Evolutionary conservation across 2,329 filamentous ascomycete species (phyloP).

Genomic region (Chaetomiaceae sp.): DNA sequence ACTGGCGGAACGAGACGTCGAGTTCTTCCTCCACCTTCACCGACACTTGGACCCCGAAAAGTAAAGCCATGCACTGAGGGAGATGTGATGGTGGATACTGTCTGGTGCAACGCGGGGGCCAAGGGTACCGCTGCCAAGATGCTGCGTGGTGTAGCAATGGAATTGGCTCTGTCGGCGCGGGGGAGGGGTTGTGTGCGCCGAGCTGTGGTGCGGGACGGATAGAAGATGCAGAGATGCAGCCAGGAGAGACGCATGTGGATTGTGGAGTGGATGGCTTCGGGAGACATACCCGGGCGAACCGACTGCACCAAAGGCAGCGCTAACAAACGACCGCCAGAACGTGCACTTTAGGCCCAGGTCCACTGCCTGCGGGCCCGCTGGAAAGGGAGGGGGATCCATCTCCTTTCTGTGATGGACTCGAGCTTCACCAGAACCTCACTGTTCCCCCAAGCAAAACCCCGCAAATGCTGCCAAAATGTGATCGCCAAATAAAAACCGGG

Average conservation of each 20-base stretch:
- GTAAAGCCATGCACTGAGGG: background rate
- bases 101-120: background rate
- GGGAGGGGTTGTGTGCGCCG: background rate
- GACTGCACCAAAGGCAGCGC: too few relatives aligned
- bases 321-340: too few relatives aligned
- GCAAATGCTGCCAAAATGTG: slow-evolving; percentile 1
- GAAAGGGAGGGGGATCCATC: too few relatives aligned
- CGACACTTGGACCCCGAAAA: slow-evolving; percentile 7
- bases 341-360: too few relatives aligned
- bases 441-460: too few relatives aligned
- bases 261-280: slow-evolving; percentile 9
- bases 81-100: background rate
- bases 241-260: too few relatives aligned
- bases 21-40: slow-evolving; percentile 6
- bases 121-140: slow-evolving; percentile 1
- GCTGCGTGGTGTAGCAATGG: too few relatives aligned
- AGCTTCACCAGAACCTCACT: too few relatives aligned
- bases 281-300: slow-evolving; percentile 11
- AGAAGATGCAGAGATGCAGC: background rate
- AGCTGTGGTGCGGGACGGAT: background rate
- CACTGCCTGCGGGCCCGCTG: too few relatives aligned
- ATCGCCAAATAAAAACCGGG: slow-evolving; percentile 11
- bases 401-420: too few relatives aligned
- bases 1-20: background rate
- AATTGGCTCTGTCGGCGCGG: background rate